Evolutionary conservation across 805 yeast species (phyloP).

Genomic region (Jamesozyma jinghongensis): DNA sequence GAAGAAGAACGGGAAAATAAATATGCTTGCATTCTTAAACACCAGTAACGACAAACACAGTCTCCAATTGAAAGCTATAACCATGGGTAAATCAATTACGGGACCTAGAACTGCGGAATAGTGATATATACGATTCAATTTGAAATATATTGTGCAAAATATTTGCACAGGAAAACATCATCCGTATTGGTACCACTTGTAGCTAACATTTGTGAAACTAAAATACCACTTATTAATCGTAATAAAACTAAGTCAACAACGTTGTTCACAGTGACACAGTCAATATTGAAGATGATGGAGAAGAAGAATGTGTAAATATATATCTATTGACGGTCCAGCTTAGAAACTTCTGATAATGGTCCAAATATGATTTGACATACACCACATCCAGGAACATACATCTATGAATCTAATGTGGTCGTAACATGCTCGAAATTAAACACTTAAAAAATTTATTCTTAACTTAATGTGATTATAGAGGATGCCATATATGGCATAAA

Average conservation of each 20-base stretch:
- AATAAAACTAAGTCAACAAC: slow-evolving; percentile 42
- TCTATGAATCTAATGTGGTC: no score
- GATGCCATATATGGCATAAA: no score
- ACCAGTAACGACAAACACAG: slow-evolving; percentile 46
- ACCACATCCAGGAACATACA: slow-evolving; percentile 12
- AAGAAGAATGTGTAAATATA: slow-evolving; percentile 39
- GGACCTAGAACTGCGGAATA: slow-evolving; percentile 51
- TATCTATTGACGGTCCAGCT: slow-evolving; percentile 43
- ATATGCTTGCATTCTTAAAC: slow-evolving; percentile 21
- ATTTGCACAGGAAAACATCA: slow-evolving; percentile 37
- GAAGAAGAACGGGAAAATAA: slow-evolving; percentile 31
- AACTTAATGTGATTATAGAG: slow-evolving; percentile 12
- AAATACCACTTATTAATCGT: slow-evolving; percentile 45
- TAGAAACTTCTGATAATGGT: slow-evolving; percentile 48
- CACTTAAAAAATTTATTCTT: no score
- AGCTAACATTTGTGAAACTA: slow-evolving; percentile 47
- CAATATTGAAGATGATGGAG: slow-evolving; percentile 45
- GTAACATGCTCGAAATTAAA: slow-evolving; percentile 5
- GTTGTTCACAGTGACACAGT: slow-evolving; percentile 43
- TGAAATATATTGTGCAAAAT: slow-evolving; percentile 38
- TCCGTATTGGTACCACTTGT: slow-evolving; percentile 51
- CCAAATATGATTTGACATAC: slow-evolving; percentile 49
- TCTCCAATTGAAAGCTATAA: slow-evolving; percentile 40
- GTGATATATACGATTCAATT: slow-evolving; percentile 46
- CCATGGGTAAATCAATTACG: slow-evolving; percentile 26